Evolutionary conservation across 208 protist species (phyloP).

Genomic region (Angomonas ambiguus): DNA sequence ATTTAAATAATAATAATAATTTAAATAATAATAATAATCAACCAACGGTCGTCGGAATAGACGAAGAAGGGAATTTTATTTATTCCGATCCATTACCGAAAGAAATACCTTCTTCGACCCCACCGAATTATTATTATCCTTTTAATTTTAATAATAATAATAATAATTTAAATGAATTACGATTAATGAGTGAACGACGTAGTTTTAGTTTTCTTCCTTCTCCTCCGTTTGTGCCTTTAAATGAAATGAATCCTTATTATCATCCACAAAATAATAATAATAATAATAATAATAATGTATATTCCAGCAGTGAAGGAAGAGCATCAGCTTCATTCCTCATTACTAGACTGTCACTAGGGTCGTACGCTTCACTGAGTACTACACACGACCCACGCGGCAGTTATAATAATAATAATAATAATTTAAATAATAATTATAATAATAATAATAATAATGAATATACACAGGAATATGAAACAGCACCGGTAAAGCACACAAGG

Average conservation of each 20-base stretch:
- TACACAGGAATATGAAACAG: background rate
- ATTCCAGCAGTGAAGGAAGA: too few relatives aligned
- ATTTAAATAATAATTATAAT: constrained; percentile 6
- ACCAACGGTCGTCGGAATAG: constrained; percentile 10
- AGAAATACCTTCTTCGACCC: background rate
- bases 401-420: background rate
- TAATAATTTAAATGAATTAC: too few relatives aligned
- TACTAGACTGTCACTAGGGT: too few relatives aligned
- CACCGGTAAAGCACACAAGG: background rate
- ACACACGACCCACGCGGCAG: background rate
- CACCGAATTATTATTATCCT: background rate
- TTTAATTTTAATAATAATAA: background rate
- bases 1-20: background rate
- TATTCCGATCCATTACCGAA: background rate
- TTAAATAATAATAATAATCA: background rate
- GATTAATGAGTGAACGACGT: too few relatives aligned
- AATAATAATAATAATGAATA: background rate
- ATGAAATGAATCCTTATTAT: too few relatives aligned
- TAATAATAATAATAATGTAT: constrained; percentile 2
- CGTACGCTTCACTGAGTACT: too few relatives aligned
- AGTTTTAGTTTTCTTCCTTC: too few relatives aligned
- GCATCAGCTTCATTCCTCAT: too few relatives aligned
- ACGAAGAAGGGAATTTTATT: constrained; percentile 11
- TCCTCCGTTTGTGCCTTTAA: too few relatives aligned
- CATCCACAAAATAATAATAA: background rate